Percentiles rank a stretch among this genome's conserved stretches.
phyloP scores from a whole-genome alignment of 2,329 filamentous ascomycete species.

The Cladosporium oxysporum region DNA sequence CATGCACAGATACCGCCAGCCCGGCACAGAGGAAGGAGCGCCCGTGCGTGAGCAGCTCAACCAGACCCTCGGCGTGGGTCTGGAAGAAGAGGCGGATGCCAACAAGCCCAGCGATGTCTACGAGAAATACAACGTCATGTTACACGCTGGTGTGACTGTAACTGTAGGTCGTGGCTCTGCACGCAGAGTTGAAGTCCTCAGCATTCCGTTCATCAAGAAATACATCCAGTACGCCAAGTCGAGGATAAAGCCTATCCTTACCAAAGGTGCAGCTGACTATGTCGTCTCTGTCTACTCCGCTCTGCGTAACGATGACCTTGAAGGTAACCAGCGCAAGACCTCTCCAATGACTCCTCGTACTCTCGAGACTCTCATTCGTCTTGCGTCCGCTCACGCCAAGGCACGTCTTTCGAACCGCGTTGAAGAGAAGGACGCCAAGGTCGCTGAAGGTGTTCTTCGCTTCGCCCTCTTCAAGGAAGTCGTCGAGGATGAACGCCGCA shows the following conservation, averaged over 20 bases:
- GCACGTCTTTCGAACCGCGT: conserved; percentile 83
- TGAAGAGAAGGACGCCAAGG: conserved; percentile 82
- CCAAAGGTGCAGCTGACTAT: conserved; percentile 86
- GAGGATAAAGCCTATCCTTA: conserved; percentile 84
- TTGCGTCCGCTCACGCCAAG: conserved; percentile 95
- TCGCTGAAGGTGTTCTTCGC: conserved; percentile 84
- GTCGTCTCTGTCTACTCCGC: conserved; percentile 90
- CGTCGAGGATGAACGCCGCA: conserved; percentile 72
- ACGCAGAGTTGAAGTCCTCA: conserved; percentile 82
- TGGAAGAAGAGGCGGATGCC: conserved; percentile 74
- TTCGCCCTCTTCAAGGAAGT: conserved; percentile 98
- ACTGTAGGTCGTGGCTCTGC: conserved; percentile 72
- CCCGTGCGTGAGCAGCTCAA: conserved; percentile 85
- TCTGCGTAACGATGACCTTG: conserved; percentile 91
- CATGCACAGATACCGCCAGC: conserved; percentile 93
- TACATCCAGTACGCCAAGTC: conserved; percentile 98
- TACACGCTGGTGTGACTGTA: conserved; percentile 85
- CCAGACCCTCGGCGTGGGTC: conserved; percentile 83
- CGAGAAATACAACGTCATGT: conserved; percentile 94
- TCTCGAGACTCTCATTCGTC: conserved; percentile 94
- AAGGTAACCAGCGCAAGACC: conserved; percentile 89
- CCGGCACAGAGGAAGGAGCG: conserved; percentile 89
- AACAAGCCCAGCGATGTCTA: conserved; percentile 82
- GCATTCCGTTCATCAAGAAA: conserved; percentile 98
- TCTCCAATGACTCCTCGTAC: conserved; percentile 96